These are phyloP conservation scores for Apiotrichum montevideense DNA, from an alignment of 1,284 basidiomycete genomes.

Conservation along the genomic window DNA sequence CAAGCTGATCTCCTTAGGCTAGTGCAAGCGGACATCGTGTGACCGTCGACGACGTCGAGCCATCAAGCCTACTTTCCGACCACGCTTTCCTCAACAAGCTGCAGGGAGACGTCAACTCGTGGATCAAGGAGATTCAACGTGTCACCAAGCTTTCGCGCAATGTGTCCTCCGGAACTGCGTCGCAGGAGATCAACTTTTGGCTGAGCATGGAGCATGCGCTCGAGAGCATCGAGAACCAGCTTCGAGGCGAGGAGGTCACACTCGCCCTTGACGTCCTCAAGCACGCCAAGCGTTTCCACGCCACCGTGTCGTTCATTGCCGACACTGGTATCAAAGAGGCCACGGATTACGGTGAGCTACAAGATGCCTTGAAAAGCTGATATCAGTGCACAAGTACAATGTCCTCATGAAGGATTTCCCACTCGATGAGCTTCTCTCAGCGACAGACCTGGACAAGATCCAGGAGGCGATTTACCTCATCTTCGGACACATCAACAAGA, in stretches of 20 bases:
- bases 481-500: slow-evolving; percentile 91
- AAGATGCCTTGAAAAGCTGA: background rate
- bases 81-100: slow-evolving; percentile 88
- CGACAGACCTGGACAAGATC: slow-evolving; percentile 91
- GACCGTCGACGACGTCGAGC: slow-evolving; percentile 45
- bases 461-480: slow-evolving; percentile 81
- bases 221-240: slow-evolving; percentile 86
- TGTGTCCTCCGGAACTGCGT: slow-evolving; percentile 91
- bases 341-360: slow-evolving; percentile 65
- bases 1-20: slow-evolving; percentile 14
- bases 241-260: slow-evolving; percentile 83
- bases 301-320: slow-evolving; percentile 94
- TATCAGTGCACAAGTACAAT: slow-evolving; percentile 88
- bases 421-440: slow-evolving; percentile 88
- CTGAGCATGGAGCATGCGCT: slow-evolving; percentile 85
- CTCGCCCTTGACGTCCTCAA: slow-evolving; percentile 93
- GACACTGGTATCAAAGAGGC: slow-evolving; percentile 95
- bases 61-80: slow-evolving; percentile 60
- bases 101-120: slow-evolving; percentile 88
- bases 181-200: slow-evolving; percentile 99
- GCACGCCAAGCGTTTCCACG: slow-evolving; percentile 94
- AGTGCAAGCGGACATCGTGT: slow-evolving; percentile 34
- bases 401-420: slow-evolving; percentile 99
- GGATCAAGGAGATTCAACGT: slow-evolving; percentile 97
- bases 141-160: slow-evolving; percentile 91